Evolutionary conservation across 805 yeast species (phyloP).

Genomic region (Kodamaea kakaduensis): DNA sequence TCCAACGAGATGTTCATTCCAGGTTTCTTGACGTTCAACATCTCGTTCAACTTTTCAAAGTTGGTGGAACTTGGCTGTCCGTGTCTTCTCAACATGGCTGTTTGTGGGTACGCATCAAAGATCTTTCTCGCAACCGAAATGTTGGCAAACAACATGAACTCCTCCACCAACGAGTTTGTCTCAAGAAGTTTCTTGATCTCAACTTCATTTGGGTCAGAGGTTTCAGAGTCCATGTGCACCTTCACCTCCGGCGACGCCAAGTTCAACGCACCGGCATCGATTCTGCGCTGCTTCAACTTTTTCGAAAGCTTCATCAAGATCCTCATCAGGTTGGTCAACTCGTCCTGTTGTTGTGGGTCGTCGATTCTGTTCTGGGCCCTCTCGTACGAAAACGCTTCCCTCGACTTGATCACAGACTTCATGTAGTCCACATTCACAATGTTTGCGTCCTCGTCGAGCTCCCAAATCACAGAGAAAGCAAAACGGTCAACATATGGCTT

Average conservation of each 20-base stretch:
- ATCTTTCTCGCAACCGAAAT: conserved; percentile 93
- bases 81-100: conserved; percentile 97
- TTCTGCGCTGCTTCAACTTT: conserved; percentile 75
- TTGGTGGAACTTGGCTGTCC: conserved; percentile 96
- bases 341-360: conserved; percentile 71
- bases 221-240: conserved; percentile 94
- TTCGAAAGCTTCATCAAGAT: conserved; percentile 75
- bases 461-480: conserved; percentile 96
- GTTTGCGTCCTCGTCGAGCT: conserved; percentile 79
- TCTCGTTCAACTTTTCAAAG: conserved; percentile 84
- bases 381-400: conserved; percentile 93
- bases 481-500: conserved; percentile 93
- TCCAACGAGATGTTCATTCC: conserved; percentile 73
- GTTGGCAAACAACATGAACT: conserved; percentile 96
- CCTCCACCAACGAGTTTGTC: conserved; percentile 95
- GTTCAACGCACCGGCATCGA: conserved; percentile 94
- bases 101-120: conserved; percentile 90
- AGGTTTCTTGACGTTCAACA: conserved; percentile 71
- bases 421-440: conserved; percentile 75
- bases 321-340: conserved; percentile 85
- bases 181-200: conserved; percentile 85
- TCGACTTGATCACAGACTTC: conserved; percentile 84
- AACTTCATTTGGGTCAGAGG: conserved; percentile 94
- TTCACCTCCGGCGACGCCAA: conserved; percentile 97
- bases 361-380: conserved; percentile 90